Evolutionary conservation across 805 yeast species (phyloP), one percentile per base, ranked within the genome.

Genomic region (Pichia insulana): DNA sequence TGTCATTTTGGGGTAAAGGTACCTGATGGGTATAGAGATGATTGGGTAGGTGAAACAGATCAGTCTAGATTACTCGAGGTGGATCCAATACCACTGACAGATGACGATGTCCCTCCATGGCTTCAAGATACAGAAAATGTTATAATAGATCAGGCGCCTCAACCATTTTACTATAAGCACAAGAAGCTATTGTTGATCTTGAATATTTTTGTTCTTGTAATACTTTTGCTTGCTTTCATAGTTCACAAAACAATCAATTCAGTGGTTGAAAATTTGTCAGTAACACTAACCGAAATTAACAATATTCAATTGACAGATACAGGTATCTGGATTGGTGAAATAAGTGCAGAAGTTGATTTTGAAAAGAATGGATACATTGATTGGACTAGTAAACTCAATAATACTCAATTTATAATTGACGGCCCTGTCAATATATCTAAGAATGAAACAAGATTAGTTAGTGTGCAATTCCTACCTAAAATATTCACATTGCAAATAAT

Each of bases 1-100:
- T 28, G 15, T 11, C 31, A 28, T 28, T 28, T 28, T 28, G 31
- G 31, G 10, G 31, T 28, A 12, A 28, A 11, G 6, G 31, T 28
- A 5, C 15, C 15, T 12, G 31, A 28, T 7, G 31, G 31, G 15
- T 28, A 28, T 28, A 11, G 15, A 11, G 31, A 11, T 28, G 31
- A 28, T 28, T 28, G 13, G 31, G 31, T 28, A n/a, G 31, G 15
- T 12, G 31, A 28, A 28, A 28, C 13, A 12, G 31, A 28, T 28
- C 6, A 11, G 13, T 7, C 15, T n/a, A 28, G 27, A n/a, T 37
- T 41, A 19, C 33, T 41, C 7, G 26, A 12, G 6, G 38, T 35
- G 12, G 41, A 42, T 1, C 45, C 45, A 3, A 20, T 19, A 7
- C 41, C 45, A 25, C 18, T 42, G 3, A 34, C 19, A 15, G 32